Percentiles rank a stretch among this genome's conserved stretches.
These are phyloP conservation scores for Solanum phureja DNA, from an alignment of 257 asterid genomes.

Conservation along the genomic window DNA sequence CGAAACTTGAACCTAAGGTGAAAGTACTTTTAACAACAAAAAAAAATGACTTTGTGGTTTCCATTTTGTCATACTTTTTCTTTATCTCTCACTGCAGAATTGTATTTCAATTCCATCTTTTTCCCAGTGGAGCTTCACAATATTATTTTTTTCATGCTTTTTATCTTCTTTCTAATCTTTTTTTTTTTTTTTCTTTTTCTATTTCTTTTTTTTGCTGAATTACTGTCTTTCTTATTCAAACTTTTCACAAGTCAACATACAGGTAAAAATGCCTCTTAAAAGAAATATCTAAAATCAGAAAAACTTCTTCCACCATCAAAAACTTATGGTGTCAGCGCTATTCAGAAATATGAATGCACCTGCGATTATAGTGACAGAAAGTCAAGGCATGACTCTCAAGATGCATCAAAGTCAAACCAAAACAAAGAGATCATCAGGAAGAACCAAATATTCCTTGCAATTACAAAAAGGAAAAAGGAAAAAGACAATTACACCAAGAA, in stretches of 20 bases:
- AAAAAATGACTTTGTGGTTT: background rate
- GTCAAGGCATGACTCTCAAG: conserved; percentile 27
- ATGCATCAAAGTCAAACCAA: conserved; percentile 17
- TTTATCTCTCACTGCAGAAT: background rate
- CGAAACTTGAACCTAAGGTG: conserved; percentile 13
- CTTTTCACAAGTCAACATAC: conserved; percentile 12
- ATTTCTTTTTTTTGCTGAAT: background rate
- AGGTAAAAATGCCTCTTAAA: conserved; percentile 17
- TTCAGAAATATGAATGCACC: conserved; percentile 52
- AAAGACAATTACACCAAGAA: background rate
- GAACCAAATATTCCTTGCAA: background rate
- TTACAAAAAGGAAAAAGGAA: conserved; percentile 1
- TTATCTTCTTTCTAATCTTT: background rate
- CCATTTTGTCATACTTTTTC: background rate
- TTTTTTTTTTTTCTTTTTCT: background rate
- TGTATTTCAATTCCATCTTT: background rate
- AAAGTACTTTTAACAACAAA: background rate
- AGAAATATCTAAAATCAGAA: conserved; percentile 25
- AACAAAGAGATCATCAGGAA: conserved; percentile 6
- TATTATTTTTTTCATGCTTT: background rate
- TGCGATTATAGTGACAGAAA: conserved; percentile 55
- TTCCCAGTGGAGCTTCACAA: background rate
- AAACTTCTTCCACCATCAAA: conserved; percentile 50
- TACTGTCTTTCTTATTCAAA: background rate
- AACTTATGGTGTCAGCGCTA: conserved; percentile 51